Percentiles rank a stretch among this genome's conserved stretches.
These are phyloP conservation scores for Xylaria hypoxylon DNA, from an alignment of 2,329 filamentous ascomycete genomes.

Conservation along the genomic window DNA sequence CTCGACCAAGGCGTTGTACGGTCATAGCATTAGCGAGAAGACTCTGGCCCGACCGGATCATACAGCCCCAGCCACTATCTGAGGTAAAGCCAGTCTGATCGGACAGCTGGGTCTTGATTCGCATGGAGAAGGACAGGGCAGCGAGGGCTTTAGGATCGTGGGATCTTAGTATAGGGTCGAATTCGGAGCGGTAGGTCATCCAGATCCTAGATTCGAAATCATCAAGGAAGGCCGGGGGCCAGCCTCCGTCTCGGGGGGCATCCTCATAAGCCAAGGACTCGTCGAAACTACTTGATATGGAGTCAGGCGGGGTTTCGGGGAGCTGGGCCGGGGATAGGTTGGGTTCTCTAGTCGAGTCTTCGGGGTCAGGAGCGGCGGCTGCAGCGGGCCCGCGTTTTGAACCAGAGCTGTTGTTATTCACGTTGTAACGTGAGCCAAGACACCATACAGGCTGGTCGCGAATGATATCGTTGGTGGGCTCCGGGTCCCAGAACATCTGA, in stretches of 20 bases:
- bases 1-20: slow-evolving; percentile 80
- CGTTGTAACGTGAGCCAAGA: slow-evolving; percentile 68
- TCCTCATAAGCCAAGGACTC: slow-evolving; percentile 64
- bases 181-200: slow-evolving; percentile 95
- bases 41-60: slow-evolving; percentile 97
- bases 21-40: slow-evolving; percentile 87
- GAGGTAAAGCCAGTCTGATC: slow-evolving; percentile 88
- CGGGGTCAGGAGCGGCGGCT: slow-evolving; percentile 16
- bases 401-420: slow-evolving; percentile 51
- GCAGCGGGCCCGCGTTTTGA: slow-evolving; percentile 25
- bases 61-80: slow-evolving; percentile 97
- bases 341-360: slow-evolving; percentile 29
- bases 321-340: slow-evolving; percentile 45
- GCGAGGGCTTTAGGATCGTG: slow-evolving; percentile 76
- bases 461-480: slow-evolving; percentile 80
- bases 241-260: slow-evolving; percentile 65
- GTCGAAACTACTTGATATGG: slow-evolving; percentile 63
- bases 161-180: slow-evolving; percentile 83
- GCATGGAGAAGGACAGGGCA: slow-evolving; percentile 83
- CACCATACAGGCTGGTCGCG: slow-evolving; percentile 84
- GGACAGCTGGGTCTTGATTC: slow-evolving; percentile 81
- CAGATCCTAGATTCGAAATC: slow-evolving; percentile 95
- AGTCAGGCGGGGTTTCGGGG: slow-evolving; percentile 62
- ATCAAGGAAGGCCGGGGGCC: slow-evolving; percentile 86
- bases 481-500: slow-evolving; percentile 92